A percentile compares a stretch with the other conserved stretches of the same genome.
Evolutionary conservation across 2,329 filamentous ascomycete species (phyloP).

Genomic region (Penicillium palitans): DNA sequence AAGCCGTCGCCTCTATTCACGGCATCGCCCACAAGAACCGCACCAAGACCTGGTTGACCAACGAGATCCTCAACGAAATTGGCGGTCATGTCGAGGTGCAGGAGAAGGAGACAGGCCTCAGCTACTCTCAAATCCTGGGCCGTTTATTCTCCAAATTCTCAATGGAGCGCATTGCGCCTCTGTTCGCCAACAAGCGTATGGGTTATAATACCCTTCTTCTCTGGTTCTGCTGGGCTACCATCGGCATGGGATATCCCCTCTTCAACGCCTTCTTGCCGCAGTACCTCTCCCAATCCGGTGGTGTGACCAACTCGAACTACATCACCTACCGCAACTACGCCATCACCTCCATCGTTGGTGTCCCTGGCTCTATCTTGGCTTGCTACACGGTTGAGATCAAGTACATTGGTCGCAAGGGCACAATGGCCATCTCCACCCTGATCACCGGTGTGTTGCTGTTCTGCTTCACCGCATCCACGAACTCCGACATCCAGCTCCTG

Average conservation of each 20-base stretch:
- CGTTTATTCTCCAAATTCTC: slow-evolving; percentile 67
- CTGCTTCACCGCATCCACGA: slow-evolving; percentile 53
- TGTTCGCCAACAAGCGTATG: slow-evolving; percentile 54
- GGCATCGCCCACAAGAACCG: slow-evolving; percentile 72
- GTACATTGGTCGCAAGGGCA: slow-evolving; percentile 60
- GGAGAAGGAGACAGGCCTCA: slow-evolving; percentile 41
- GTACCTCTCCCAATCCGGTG: slow-evolving; percentile 67
- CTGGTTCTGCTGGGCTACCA: slow-evolving; percentile 79
- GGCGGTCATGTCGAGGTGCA: slow-evolving; percentile 49
- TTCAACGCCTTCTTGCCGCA: slow-evolving; percentile 89
- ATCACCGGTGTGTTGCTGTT: slow-evolving; percentile 57
- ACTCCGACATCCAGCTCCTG: slow-evolving; percentile 51
- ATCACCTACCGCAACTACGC: slow-evolving; percentile 74
- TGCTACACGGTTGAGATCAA: slow-evolving; percentile 71
- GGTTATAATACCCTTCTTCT: slow-evolving; percentile 56
- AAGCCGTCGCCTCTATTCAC: slow-evolving; percentile 77
- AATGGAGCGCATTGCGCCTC: slow-evolving; percentile 62
- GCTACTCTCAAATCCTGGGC: slow-evolving; percentile 52
- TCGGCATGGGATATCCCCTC: slow-evolving; percentile 83
- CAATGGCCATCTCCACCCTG: slow-evolving; percentile 54
- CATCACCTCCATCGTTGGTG: slow-evolving; percentile 73
- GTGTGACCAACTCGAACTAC: slow-evolving; percentile 52
- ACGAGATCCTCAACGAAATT: slow-evolving; percentile 61
- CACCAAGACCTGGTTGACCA: slow-evolving; percentile 70
- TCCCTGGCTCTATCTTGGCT: slow-evolving; percentile 74